Evolutionary conservation across 1,284 basidiomycete species (phyloP), one percentile per base, ranked within the genome.

Genomic region (Violaceomyces palustris): DNA sequence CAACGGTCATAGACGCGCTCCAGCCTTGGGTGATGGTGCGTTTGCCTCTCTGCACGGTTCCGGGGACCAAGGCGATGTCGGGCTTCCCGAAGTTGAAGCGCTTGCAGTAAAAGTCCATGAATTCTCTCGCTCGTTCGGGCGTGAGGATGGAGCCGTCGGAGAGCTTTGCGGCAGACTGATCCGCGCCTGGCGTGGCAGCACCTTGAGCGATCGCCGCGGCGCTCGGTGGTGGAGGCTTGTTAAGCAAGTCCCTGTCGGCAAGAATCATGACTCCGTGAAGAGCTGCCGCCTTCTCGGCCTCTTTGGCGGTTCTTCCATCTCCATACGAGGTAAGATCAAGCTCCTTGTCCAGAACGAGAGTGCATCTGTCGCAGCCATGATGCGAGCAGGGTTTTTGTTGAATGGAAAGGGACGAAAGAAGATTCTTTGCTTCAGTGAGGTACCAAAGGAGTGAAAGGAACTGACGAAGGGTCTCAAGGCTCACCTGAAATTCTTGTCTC

Each of bases 61-160:
- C 73, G 56, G 81, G 85, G 7, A 17, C 5, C 22, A 65, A 31
- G 4, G 47, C 35, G 47, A 96, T 76, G 39, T 90, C 87, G 2
- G 91, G 89, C 60, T 82, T 83, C n/a, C 80, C 79, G 63, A 92
- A 92, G 26, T 78, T 78, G 73, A 85, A 94, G 29, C 83, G 79
- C 32, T 83, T 81, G 73, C 90, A 94, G 72, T 96, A 96, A 69
- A 87, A 97, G 61, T 92, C 90, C 84, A 96, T 91, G 75, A 96
- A 97, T 57, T 82, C 83, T 42, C 86, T 82, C 0, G 90, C 89
- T 36, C 81, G 80, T 46, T 91, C 87, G 36, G 85, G 83, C 6
- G 77, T 78, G 56, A 93, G 79, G 21, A 75, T 63, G 4, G 82
- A 79, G 19, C 83, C 83, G 67, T 91, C 85, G 14, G 82, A 81